Percentiles rank a stretch among this genome's conserved stretches.
Evolutionary conservation across 1,139 yeast genomes (phyloP).

Genomic region (Debaryomyces nepalensis): DNA sequence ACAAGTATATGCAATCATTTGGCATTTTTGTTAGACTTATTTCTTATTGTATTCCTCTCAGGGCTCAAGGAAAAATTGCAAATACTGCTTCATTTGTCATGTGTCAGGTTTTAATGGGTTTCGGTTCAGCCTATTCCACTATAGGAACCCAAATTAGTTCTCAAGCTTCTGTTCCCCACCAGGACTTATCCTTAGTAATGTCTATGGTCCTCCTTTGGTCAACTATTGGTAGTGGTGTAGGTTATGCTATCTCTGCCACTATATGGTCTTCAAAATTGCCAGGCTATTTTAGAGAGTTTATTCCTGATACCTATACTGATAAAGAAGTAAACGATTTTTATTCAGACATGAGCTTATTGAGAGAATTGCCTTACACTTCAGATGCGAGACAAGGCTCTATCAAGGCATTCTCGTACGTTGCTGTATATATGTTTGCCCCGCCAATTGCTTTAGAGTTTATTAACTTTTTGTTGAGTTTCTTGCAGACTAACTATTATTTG

Average conservation of each 20-base stretch:
- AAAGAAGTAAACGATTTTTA: conserved; percentile 21
- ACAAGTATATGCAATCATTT: conserved; percentile 32
- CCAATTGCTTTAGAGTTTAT: conserved; percentile 30
- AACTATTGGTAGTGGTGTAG: conserved; percentile 49
- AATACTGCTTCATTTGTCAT: conserved; percentile 23
- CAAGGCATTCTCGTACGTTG: conserved; percentile 30
- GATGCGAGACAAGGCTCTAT: conserved; percentile 33
- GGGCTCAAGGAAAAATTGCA: conserved; percentile 24
- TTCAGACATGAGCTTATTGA: conserved; percentile 22
- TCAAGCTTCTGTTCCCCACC: conserved; percentile 48
- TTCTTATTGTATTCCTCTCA: conserved; percentile 31
- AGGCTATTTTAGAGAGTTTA: conserved; percentile 24
- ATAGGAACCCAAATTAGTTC: conserved; percentile 37
- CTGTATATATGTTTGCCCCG: conserved; percentile 26
- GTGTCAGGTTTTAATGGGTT: conserved; percentile 29
- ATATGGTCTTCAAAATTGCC: conserved; percentile 51
- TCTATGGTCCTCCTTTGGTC: conserved; percentile 47
- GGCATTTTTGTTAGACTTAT: conserved; percentile 33
- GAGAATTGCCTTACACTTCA: conserved; percentile 24
- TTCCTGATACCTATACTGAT: conserved; percentile 25
- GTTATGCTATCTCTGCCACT: conserved; percentile 51
- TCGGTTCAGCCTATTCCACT: conserved; percentile 37
- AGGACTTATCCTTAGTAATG: conserved; percentile 50
- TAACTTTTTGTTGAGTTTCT: conserved; percentile 28
- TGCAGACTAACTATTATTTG: conserved; percentile 37